Conservation (phyloP, 345 rosid species). For the Salix brachista region DNA sequence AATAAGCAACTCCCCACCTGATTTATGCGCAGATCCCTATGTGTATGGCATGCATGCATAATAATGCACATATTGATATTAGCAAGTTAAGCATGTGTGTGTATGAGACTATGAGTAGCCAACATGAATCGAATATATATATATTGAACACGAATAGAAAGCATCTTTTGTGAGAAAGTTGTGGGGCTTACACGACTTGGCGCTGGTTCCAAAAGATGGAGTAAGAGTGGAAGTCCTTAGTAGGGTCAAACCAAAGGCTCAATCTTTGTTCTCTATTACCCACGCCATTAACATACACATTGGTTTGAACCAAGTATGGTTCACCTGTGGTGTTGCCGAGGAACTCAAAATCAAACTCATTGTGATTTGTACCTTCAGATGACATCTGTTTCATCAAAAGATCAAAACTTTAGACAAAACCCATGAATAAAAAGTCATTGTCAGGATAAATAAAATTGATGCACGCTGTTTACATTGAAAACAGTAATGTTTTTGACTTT, state of each 20-base stretch:
- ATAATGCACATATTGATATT: background rate
- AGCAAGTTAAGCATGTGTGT: background rate
- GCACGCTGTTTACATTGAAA: background rate
- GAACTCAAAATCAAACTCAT: conserved; percentile 96
- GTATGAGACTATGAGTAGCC: background rate
- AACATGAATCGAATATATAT: background rate
- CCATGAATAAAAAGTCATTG: background rate
- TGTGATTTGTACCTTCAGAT: conserved; percentile 84
- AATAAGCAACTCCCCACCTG: background rate
- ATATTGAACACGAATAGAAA: background rate
- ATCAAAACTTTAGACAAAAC: background rate
- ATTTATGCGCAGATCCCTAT: background rate
- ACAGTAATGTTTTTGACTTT: background rate
- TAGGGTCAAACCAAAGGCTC: conserved; percentile 94
- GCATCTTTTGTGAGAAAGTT: background rate
- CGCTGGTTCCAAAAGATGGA: conserved; percentile 78
- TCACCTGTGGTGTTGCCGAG: conserved; percentile 90
- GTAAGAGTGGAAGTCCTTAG: conserved; percentile 83
- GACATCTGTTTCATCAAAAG: conserved; percentile 66
- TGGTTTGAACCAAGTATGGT: conserved; percentile 86
- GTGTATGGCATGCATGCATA: background rate
- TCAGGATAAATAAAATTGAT: background rate
- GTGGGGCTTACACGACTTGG: conserved; percentile 66
- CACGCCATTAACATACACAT: conserved; percentile 79
- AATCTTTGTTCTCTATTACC: conserved; percentile 96